Conservation (phyloP, 495 filamentous ascomycete species). For the Hyaloscypha finlandica region DNA sequence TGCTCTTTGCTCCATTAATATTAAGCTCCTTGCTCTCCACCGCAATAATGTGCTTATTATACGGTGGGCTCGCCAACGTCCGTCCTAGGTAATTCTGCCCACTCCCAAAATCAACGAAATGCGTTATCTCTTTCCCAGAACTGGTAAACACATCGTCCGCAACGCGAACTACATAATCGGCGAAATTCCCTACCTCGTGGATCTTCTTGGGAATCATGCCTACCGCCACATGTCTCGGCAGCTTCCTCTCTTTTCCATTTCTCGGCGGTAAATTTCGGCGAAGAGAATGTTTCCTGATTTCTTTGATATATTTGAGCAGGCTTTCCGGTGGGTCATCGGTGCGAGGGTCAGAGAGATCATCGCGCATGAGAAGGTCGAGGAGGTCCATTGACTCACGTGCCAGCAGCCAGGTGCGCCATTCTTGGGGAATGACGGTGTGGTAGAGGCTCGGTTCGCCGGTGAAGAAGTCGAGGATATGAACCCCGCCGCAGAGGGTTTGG, state of each 20-base stretch:
- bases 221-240: slow-evolving; percentile 71
- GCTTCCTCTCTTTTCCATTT: slow-evolving; percentile 44
- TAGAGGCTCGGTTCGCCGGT: slow-evolving; percentile 81
- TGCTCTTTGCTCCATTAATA: slow-evolving; percentile 77
- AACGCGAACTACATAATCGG: slow-evolving; percentile 55
- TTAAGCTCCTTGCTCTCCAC: slow-evolving; percentile 87
- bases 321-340: slow-evolving; percentile 58
- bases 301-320: slow-evolving; percentile 71
- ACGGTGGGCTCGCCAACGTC: slow-evolving; percentile 79
- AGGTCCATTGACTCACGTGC: slow-evolving; percentile 68
- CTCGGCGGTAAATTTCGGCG: slow-evolving; percentile 55
- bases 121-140: slow-evolving; percentile 61
- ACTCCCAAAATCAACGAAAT: slow-evolving; percentile 93
- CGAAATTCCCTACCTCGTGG: slow-evolving; percentile 79
- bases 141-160: slow-evolving; percentile 47
- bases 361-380: slow-evolving; percentile 75
- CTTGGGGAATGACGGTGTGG: slow-evolving; percentile 65
- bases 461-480: slow-evolving; percentile 95
- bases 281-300: slow-evolving; percentile 72
- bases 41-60: slow-evolving; percentile 83
- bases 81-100: slow-evolving; percentile 95
- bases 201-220: slow-evolving; percentile 97
- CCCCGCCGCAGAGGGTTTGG: slow-evolving; percentile 84
- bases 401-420: slow-evolving; percentile 80
- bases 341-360: slow-evolving; percentile 55